A percentile compares a stretch with the other conserved stretches of the same genome.
Evolutionary conservation across 192 early-diverging fungal genomes (phyloP).

Genomic region (Paraglomus brasilianum): DNA sequence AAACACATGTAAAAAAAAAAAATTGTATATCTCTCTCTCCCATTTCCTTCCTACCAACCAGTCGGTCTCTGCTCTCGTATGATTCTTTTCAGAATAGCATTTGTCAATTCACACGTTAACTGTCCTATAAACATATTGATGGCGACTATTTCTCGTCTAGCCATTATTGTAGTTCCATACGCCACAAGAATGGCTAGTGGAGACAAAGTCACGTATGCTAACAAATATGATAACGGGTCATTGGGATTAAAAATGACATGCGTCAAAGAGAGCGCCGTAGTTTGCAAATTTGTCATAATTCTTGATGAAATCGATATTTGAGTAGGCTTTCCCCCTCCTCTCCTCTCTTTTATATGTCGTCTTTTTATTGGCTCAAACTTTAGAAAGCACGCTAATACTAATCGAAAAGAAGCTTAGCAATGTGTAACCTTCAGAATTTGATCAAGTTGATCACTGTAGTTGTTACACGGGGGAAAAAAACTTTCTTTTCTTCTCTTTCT

Average conservation of each 20-base stretch:
- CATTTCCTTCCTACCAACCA: slow-evolving; percentile 37
- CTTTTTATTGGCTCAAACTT: too few relatives aligned
- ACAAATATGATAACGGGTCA: slow-evolving; percentile 56
- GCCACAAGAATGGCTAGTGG: slow-evolving; percentile 68
- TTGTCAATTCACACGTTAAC: slow-evolving; percentile 65
- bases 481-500: too few relatives aligned
- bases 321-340: neutral
- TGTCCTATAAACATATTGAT: slow-evolving; percentile 69
- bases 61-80: slow-evolving; percentile 65
- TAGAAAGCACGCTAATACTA: too few relatives aligned
- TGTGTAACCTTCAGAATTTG: too few relatives aligned
- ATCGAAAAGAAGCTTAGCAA: too few relatives aligned
- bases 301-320: slow-evolving; percentile 28
- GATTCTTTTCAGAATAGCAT: slow-evolving; percentile 57
- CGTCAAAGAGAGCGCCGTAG: slow-evolving; percentile 64
- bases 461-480: too few relatives aligned
- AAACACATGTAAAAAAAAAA: neutral
- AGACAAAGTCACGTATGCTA: slow-evolving; percentile 63
- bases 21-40: neutral
- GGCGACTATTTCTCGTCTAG: slow-evolving; percentile 58
- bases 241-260: slow-evolving; percentile 64
- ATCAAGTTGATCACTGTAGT: too few relatives aligned
- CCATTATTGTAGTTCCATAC: slow-evolving; percentile 63
- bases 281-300: neutral
- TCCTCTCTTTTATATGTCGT: too few relatives aligned